Evolutionary conservation across 805 yeast species (phyloP), one percentile per base, ranked within the genome.

Genomic region (Kluyveromyces wickerhamii): DNA sequence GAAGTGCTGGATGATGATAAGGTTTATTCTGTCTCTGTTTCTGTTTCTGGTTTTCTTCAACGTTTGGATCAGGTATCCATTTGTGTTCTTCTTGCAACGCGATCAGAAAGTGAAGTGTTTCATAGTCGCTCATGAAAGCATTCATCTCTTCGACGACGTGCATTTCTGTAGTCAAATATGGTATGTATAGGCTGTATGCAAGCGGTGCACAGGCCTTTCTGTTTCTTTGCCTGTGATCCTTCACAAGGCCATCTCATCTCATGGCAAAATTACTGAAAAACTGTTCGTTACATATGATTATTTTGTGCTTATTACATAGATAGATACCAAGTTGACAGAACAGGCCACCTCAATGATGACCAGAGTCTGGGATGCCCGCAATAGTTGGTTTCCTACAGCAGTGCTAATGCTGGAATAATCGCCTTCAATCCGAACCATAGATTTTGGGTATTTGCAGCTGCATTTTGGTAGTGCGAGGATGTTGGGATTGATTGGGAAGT

Each of bases 91-190:
- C 42, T 48, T 71, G 67, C 25, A 72, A 47, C 29, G 63, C 68
- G 5, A 62, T 49, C 39, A 76, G 50, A 41, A 72, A 77, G 37
- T 68, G 65, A 15, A 55, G 52, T 2, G 73, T 77, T 50, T 76
- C 83, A 42, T 62, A 74, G 51, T 75, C 77, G 39, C 77, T 69
- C 29, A 76, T 52, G 39, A 74, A 69, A 29, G 73, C 67, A 34
- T 71, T 74, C 43, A 79, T 64, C 31, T 64, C 67, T 18, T 57
- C 53, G 20, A 70, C 55, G 3, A 71, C 61, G 54, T 66, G 60
- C 72, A 67, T 66, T 30, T n/a, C 16, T 27, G 17, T n/a, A n/a
- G n/a, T n/a, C n/a, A n/a, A n/a, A n/a, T n/a, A n/a, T n/a, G n/a
- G n/a, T n/a, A n/a, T n/a, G n/a, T n/a, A n/a, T n/a, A n/a, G n/a